phyloP scores from a whole-genome alignment of 441 rosid species.

The Erodium chrysanthum region DNA sequence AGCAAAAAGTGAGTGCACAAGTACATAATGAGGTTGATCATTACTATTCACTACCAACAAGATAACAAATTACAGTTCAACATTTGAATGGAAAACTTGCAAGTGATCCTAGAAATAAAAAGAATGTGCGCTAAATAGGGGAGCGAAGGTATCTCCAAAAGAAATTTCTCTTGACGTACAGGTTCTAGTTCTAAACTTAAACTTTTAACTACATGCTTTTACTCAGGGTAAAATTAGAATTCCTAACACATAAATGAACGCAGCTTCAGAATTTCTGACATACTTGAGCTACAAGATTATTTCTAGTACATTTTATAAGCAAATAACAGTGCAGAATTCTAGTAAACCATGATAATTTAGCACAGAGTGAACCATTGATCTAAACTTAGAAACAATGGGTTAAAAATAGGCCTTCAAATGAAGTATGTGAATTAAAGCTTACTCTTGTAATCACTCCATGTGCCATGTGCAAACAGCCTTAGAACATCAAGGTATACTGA shows the following conservation, averaged over 20 bases:
- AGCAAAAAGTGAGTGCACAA: too few relatives aligned
- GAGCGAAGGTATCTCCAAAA: background rate
- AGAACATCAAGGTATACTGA: constrained; percentile 49
- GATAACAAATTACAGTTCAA: too few relatives aligned
- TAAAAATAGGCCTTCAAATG: background rate
- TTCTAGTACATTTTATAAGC: background rate
- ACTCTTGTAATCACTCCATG: constrained; percentile 91
- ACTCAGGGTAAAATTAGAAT: background rate
- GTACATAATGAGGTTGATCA: too few relatives aligned
- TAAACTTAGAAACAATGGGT: background rate
- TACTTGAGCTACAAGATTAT: background rate
- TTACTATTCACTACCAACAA: too few relatives aligned
- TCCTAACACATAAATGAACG: background rate
- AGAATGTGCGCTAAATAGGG: too few relatives aligned
- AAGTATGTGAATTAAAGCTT: constrained; percentile 15
- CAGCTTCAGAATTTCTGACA: background rate
- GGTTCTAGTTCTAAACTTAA: background rate
- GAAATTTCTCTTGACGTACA: too few relatives aligned
- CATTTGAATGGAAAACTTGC: too few relatives aligned
- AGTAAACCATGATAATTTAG: background rate
- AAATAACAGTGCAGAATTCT: background rate
- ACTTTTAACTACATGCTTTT: background rate
- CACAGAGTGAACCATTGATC: background rate
- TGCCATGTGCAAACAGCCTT: constrained; percentile 80
- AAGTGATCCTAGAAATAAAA: background rate